Base-by-base conservation (phyloP, 2,329 filamentous ascomycete species). In the Fusarium sulawesiense region DNA sequence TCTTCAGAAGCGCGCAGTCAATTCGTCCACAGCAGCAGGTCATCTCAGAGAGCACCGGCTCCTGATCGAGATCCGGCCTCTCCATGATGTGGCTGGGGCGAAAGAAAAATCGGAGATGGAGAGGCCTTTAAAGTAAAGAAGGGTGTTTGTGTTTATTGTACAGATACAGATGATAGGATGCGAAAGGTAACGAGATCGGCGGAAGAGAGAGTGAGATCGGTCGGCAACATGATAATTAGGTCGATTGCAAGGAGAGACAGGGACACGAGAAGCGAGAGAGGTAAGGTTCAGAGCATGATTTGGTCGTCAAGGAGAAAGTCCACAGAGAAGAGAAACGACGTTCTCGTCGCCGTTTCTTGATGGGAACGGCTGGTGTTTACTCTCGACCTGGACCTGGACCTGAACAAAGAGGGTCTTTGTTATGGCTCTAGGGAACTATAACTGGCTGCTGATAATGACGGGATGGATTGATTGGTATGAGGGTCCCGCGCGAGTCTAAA, bases 21-120 rank as follows among this genome's bases (percentile, higher is more conserved):
- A 85, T 78, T 71, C 89, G 90, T 60, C 94, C 94, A 83, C 95
- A 99, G 83, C 95, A 99, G 85, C 96, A 98, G 53, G 81, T 83
- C 68, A 89, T 77, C 20, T 81, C 72, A 45, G 80, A 76, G 55
- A 77, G 57, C 47, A 71, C 64, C 51, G 77, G 69, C 44, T 76
- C 73, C 40, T 57, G 61, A 60, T 64, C 61, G 47, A 60, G 57
- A 53, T 74, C 69, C 47, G 75, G 73, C 67, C 66, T 73, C 68
- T 75, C 68, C 72, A 76, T 72, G 53, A 61, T 69, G 50, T 37
- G 18, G 34, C 34, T n/a, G 18, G 34, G 48, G 63, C 69, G 59
- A 68, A 58, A 51, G 54, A 56, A 54, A 53, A 48, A 60, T 53
- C 40, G 60, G 64, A 60, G 70, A 60, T 70, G 67, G 66, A 69